Evolutionary conservation across 2,329 filamentous ascomycete genomes (phyloP).

Genomic region (Myrmaecium sp.): DNA sequence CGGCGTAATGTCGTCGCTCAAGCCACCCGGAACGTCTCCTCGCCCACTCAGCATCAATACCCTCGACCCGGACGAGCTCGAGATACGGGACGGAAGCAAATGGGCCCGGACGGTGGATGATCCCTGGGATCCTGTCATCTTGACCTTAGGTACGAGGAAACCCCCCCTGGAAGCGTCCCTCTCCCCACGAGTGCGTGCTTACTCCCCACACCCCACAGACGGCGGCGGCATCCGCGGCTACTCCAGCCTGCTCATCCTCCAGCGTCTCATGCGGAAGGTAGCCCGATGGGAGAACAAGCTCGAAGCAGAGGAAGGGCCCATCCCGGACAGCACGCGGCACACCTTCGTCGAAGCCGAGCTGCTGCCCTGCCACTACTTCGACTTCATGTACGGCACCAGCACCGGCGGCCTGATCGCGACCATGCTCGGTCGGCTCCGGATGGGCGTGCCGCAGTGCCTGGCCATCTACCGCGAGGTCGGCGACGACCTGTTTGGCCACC

Average conservation of each 20-base stretch:
- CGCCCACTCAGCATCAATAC: too few species aligned
- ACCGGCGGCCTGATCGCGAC: slow-evolving; percentile 35
- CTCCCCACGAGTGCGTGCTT: too few species aligned
- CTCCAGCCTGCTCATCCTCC: slow-evolving; percentile 31
- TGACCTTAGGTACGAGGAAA: slow-evolving; percentile 23
- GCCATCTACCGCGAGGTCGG: slow-evolving; percentile 30
- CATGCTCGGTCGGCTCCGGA: slow-evolving; percentile 31
- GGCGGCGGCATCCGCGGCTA: slow-evolving; percentile 35
- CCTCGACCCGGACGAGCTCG: too few species aligned
- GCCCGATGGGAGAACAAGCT: slow-evolving; percentile 26
- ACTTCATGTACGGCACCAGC: slow-evolving; percentile 36
- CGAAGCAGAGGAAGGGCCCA: slow-evolving; percentile 25
- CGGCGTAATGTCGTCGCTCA: too few species aligned
- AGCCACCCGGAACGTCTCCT: too few species aligned
- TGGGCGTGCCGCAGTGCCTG: slow-evolving; percentile 31
- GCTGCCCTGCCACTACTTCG: slow-evolving; percentile 35
- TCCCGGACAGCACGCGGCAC: slow-evolving; percentile 9
- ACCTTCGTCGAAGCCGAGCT: slow-evolving; percentile 25
- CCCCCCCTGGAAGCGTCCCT: too few species aligned
- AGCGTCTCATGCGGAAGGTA: slow-evolving; percentile 31
- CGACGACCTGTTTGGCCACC: slow-evolving; percentile 29
- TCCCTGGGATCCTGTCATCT: slow-evolving; percentile 31
- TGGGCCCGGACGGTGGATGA: slow-evolving; percentile 28
- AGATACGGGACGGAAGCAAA: slow-evolving; percentile 23
- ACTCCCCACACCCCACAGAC: slow-evolving; percentile 12